Base-by-base conservation (phyloP, 192 early-diverging fungal genomes). In the Coemansia pectinata region DNA sequence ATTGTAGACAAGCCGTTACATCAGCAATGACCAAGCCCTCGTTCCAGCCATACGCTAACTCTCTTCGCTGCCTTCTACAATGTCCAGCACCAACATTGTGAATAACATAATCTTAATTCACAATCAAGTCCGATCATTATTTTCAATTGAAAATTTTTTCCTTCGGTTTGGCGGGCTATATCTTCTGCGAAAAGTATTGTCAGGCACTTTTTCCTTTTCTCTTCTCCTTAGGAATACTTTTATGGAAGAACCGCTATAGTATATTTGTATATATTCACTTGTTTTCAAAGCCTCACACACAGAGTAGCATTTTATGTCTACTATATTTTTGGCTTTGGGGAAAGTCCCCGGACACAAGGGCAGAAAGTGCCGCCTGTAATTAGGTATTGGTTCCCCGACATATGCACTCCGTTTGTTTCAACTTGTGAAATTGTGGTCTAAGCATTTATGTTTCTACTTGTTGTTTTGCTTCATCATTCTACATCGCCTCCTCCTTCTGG, bases 291-390 rank as follows among this genome's bases (percentile, higher is more conserved):
- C 75, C 48, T 71, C 62, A 83, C 80, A 83, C 66, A 83, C 80
- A 62, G 31, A 83, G 72, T 76, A 55, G 55, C 55, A 17, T 29
- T 9, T 36, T 29, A 21, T 65, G 67, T 65, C 66, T 69, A 72
- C 62, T 63, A 64, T 21, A 58, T 23, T 12, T 48, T 48, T 63
- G 33, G 80, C 80, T 83, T 83, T 83, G 76, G 80, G 80, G 75
- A 83, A 83, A 83, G 80, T 83, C 80, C 80, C 80, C 80, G 80
- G 80, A 83, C 80, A 42, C 60, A 59, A 64, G 80, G 80, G 80
- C 80, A 83, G 80, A 83, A 83, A 83, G 75, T 83, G 80, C 80
- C 80, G 72, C 80, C 80, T 77, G 76, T 83, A 83, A 83, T 73
- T 33, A 77, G 80, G 80, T 83, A 83, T 74, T 72, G 69, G 63